phyloP scores from a whole-genome alignment of 2,329 filamentous ascomycete genomes.

The Fusarium floridanum region DNA sequence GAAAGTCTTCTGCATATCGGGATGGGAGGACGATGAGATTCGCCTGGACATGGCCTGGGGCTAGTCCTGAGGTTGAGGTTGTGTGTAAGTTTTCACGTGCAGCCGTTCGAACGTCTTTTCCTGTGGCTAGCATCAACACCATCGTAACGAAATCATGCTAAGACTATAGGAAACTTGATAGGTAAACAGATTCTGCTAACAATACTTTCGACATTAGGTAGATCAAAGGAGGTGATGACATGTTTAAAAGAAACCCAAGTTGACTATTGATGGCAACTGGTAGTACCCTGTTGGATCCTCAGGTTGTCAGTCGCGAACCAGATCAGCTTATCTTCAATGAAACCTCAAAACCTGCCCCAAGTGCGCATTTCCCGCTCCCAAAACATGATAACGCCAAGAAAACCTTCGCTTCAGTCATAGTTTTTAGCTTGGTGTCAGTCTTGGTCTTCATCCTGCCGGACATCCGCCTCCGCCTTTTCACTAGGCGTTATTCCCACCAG shows the following conservation, averaged over 20 bases:
- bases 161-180: neutral
- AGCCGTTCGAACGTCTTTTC: slow-evolving; percentile 57
- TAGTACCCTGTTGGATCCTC: neutral
- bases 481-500: neutral
- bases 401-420: neutral
- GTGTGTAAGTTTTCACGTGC: slow-evolving; percentile 57
- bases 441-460: slow-evolving; percentile 25
- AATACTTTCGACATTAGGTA: neutral
- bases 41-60: slow-evolving; percentile 69
- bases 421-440: neutral
- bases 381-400: neutral
- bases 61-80: slow-evolving; percentile 65
- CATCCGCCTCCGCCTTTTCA: slow-evolving; percentile 35
- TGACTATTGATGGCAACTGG: neutral
- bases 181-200: neutral
- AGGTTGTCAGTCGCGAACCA: slow-evolving; percentile 4
- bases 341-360: neutral
- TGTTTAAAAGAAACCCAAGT: neutral
- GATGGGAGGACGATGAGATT: slow-evolving; percentile 72
- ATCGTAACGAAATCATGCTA: neutral
- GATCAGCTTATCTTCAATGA: neutral
- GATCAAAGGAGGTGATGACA: neutral
- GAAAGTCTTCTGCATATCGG: slow-evolving; percentile 69
- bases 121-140: slow-evolving; percentile 35
- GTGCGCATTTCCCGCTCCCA: neutral